Evolutionary conservation across 805 yeast species (phyloP).

Genomic region (Kuraishia piskuri): DNA sequence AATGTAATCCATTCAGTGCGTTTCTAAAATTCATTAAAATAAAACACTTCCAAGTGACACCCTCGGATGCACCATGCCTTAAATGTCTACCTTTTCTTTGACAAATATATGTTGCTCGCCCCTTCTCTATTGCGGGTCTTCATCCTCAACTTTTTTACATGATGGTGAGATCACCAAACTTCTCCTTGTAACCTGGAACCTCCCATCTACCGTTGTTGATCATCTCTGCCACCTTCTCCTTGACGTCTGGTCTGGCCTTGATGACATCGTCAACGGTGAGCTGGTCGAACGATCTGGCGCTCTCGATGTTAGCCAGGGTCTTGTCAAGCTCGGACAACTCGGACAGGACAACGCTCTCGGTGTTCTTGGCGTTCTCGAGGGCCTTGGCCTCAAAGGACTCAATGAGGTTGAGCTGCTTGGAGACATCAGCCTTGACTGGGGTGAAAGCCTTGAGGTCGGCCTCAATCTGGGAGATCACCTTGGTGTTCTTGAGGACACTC

Average conservation of each 20-base stretch:
- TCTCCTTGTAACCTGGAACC: conserved; percentile 97
- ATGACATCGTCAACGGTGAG: conserved; percentile 92
- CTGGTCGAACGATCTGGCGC: conserved; percentile 96
- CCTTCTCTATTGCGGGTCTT: neutral
- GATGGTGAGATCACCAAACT: conserved; percentile 93
- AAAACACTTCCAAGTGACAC: neutral
- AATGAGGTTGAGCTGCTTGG: conserved; percentile 86
- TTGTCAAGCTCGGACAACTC: conserved; percentile 81
- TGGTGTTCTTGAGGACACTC: conserved; percentile 69
- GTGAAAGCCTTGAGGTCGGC: conserved; percentile 64
- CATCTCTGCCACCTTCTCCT: conserved; percentile 91
- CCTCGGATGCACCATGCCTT: neutral
- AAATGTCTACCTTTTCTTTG: neutral
- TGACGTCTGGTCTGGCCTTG: conserved; percentile 95
- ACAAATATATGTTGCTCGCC: neutral
- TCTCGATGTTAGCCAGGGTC: conserved; percentile 88
- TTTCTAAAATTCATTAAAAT: neutral
- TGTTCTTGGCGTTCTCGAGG: conserved; percentile 86
- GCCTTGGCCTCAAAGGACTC: conserved; percentile 94
- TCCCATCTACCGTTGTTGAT: conserved; percentile 96
- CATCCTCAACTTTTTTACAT: conserved; percentile 41
- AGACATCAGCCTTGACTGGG: conserved; percentile 79
- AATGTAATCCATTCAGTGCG: neutral
- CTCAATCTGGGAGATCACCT: conserved; percentile 75
- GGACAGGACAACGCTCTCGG: conserved; percentile 80